Evolutionary conservation across 306 rosid genomes (phyloP), one percentile per base, ranked within the genome.

Genomic region (Trifolium dubium): DNA sequence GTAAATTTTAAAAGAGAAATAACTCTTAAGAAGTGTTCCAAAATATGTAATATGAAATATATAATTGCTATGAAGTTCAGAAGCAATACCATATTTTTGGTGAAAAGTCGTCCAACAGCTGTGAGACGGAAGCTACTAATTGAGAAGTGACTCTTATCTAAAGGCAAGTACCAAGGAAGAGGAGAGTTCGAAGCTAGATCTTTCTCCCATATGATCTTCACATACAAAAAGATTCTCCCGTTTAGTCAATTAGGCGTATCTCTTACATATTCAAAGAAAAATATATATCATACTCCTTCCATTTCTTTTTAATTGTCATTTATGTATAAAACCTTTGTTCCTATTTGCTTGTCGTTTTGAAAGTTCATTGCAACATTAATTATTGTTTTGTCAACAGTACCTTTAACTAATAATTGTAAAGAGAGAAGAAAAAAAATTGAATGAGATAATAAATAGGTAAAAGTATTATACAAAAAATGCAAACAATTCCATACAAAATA

Each of bases 121-220:
- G 99, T 94, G 39, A 92, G 85, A 69, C 99, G 99, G 83, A 94
- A 94, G 80, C 95, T 94, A 72, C 92, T 94, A 37, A 94, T 61
- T 13, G 99, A 92, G 87, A 92, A 87, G 79, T 89, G 89, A 74
- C 87, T 92, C 85, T 29, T 83, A 84, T 94, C 99, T 83, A 94
- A 78, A 83, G 99, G 99, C 83, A 89, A 59, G 92, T 88, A 94
- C 99, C 99, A 94, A 31, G 97, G 89, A 71, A 92, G 29, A 64
- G 88, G 85, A 29, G 99, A 94, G 67, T 82, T 88, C 41, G 0
- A 63, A 2, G 92, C 93, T 63, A 94, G 88, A 83, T 94, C 97
- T 83, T 83, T 94, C 81, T 87, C 96, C 96, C 95, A 94, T 11
- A 94, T 41, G 62, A 94, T 83, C 99, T 94, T 77, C 47, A 74